Conservation (phyloP, 306 rosid species). For the Medicago ruthenica region DNA sequence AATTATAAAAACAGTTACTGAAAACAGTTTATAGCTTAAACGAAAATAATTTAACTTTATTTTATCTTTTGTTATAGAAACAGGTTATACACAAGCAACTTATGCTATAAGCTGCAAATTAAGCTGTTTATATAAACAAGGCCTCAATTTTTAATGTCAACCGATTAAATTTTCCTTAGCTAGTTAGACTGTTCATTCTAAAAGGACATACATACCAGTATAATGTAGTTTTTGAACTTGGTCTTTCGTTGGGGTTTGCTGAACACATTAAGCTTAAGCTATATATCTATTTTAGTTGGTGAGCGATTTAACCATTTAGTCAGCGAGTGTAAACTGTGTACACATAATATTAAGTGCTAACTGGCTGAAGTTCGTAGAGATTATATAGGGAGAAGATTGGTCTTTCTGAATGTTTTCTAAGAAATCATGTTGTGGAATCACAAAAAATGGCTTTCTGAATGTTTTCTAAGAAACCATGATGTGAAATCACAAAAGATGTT, state of each 20-base stretch:
- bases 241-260: background rate
- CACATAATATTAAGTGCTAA: background rate
- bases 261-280: background rate
- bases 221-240: constrained; percentile 15
- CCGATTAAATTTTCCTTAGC: background rate
- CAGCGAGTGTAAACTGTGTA: background rate
- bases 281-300: background rate
- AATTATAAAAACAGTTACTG: too few species aligned
- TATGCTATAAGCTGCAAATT: too few species aligned
- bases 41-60: too few species aligned
- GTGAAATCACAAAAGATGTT: background rate
- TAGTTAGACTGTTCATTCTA: background rate
- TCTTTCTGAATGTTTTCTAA: constrained; percentile 23
- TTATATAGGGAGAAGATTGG: background rate
- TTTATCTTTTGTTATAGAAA: too few species aligned
- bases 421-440: constrained; percentile 2
- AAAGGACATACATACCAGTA: constrained; percentile 6
- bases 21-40: too few species aligned
- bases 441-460: constrained; percentile 6
- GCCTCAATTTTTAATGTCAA: background rate
- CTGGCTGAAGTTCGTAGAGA: constrained; percentile 6
- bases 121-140: too few species aligned
- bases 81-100: too few species aligned
- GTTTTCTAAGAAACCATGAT: constrained; percentile 12
- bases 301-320: constrained; percentile 18